Conservation (phyloP, 495 filamentous ascomycete genomes). For the Ramalina intermedia region DNA sequence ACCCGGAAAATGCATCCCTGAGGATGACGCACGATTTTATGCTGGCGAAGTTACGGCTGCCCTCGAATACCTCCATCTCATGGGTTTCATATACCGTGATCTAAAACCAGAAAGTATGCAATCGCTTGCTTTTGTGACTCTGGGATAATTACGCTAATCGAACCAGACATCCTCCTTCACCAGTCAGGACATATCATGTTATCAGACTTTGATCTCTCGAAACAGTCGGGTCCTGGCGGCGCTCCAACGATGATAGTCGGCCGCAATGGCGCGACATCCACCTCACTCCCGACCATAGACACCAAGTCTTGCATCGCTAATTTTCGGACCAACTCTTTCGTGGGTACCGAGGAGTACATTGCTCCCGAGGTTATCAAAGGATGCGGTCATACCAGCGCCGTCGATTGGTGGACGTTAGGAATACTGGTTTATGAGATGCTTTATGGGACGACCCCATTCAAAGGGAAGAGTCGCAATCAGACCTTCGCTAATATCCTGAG, state of each 20-base stretch:
- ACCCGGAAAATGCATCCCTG: constrained; percentile 89
- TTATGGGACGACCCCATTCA: constrained; percentile 97
- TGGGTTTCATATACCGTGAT: constrained; percentile 99
- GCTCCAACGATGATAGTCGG: constrained; percentile 94
- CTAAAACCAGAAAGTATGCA: constrained; percentile 84
- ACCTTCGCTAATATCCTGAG: constrained; percentile 95
- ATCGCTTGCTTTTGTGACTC: constrained; percentile 15
- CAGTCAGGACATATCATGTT: constrained; percentile 99
- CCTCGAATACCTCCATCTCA: constrained; percentile 90
- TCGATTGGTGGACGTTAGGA: constrained; percentile 98
- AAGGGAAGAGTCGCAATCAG: constrained; percentile 95
- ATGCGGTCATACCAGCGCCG: constrained; percentile 92
- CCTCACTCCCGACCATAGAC: constrained; percentile 83
- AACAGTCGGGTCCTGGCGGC: constrained; percentile 92
- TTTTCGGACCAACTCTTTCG: constrained; percentile 96
- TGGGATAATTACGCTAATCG: background rate
- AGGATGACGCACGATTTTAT: constrained; percentile 95
- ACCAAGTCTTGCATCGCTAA: constrained; percentile 97
- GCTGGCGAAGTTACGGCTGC: constrained; percentile 97
- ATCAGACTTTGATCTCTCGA: constrained; percentile 95
- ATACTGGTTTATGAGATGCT: constrained; percentile 98
- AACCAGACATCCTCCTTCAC: constrained; percentile 82
- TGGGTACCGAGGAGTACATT: constrained; percentile 97
- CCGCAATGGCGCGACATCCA: constrained; percentile 65
- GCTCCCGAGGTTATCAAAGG: constrained; percentile 98